Conservation (phyloP, 345 rosid genomes). For the Gossypium herbaceum region DNA sequence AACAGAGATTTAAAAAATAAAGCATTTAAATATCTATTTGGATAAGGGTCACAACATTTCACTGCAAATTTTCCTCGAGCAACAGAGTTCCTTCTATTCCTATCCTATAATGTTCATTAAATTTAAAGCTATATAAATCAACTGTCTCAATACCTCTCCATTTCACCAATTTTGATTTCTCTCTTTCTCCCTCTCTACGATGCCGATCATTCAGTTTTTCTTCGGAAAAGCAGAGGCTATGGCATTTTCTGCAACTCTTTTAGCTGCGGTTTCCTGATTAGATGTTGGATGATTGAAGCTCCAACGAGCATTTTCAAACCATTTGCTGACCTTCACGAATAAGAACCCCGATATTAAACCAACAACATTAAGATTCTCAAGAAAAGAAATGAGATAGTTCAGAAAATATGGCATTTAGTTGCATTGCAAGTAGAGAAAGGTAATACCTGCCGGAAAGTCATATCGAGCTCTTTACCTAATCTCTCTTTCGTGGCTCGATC, state of each 20-base stretch:
- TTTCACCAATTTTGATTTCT: conserved; percentile 13
- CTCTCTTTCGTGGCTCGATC: conserved; percentile 52
- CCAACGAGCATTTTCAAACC: conserved; percentile 88
- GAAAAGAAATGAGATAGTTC: too few relatives aligned
- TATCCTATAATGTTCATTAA: background rate
- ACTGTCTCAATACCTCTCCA: background rate
- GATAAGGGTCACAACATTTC: background rate
- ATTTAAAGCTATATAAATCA: background rate
- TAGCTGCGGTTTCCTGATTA: conserved; percentile 17
- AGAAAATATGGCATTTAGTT: background rate
- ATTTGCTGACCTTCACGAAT: conserved; percentile 58
- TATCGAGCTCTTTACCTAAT: conserved; percentile 56
- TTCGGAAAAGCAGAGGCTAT: conserved; percentile 11
- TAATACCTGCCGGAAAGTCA: conserved; percentile 61
- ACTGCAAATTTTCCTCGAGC: background rate
- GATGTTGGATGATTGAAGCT: conserved; percentile 41
- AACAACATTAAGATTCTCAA: background rate
- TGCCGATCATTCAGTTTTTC: background rate
- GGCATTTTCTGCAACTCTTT: conserved; percentile 24
- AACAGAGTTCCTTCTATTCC: background rate
- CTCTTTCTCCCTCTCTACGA: conserved; percentile 3
- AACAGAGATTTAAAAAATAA: background rate
- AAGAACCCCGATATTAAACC: background rate
- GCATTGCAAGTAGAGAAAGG: conserved; percentile 2
- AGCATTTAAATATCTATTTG: background rate